Evolutionary conservation across 441 rosid species (phyloP).

Genomic region (Syzygium malaccense): DNA sequence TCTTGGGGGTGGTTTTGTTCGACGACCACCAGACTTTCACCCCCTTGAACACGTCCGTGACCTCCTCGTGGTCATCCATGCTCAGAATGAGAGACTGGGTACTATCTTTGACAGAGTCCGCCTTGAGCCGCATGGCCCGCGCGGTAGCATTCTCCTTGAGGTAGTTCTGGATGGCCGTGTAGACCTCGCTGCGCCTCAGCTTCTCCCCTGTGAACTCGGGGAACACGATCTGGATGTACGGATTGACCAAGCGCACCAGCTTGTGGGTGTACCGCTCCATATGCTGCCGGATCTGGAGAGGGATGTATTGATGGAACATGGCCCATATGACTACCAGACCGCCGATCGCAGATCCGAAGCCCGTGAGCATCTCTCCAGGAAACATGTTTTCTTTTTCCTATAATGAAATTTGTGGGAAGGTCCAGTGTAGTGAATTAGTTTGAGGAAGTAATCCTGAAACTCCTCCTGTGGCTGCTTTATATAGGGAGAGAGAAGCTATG

Average conservation of each 20-base stretch:
- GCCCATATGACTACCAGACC: not conserved
- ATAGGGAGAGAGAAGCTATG: not conserved
- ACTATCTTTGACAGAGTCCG: not conserved
- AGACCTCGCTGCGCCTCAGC: not conserved
- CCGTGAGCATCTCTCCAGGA: not conserved
- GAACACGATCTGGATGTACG: not conserved
- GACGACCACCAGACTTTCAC: conserved; percentile 28
- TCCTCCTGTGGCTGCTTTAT: not conserved
- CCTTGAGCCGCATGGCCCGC: not conserved
- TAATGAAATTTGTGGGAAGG: not conserved
- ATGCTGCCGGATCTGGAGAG: not conserved
- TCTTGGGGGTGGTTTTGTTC: not conserved
- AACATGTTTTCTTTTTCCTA: not conserved
- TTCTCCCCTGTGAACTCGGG: not conserved
- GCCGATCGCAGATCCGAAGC: not conserved
- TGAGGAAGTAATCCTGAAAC: not conserved
- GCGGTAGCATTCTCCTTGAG: not conserved
- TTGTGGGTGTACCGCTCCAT: not conserved
- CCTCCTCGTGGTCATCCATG: conserved; percentile 22
- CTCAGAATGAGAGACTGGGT: conserved; percentile 1
- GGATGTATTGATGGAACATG: not conserved
- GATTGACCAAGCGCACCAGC: not conserved
- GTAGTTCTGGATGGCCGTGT: conserved; percentile 5
- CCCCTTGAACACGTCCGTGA: conserved; percentile 21
- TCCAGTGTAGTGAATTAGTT: not conserved